Conservation (phyloP, 352 stramenopile genomes). For the Thraustotheca clavata region DNA sequence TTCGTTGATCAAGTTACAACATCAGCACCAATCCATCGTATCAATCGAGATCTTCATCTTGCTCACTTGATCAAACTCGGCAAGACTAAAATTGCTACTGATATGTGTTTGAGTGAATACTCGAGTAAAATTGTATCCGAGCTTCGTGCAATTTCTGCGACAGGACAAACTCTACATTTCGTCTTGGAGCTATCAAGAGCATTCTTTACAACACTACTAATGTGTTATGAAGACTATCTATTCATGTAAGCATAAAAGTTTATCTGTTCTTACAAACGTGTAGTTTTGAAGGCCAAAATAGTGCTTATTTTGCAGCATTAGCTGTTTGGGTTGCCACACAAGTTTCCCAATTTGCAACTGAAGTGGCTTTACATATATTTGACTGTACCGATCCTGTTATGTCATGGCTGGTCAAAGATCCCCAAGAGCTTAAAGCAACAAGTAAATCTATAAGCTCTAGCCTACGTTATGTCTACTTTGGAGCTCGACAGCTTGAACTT, state of each 20-base stretch:
- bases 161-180: constrained; percentile 67
- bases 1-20: constrained; percentile 34
- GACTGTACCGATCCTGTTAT: constrained; percentile 8
- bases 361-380: constrained; percentile 72
- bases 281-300: constrained; percentile 67
- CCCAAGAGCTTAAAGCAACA: constrained; percentile 69
- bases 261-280: constrained; percentile 4
- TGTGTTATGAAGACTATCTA: constrained; percentile 76
- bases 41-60: constrained; percentile 44
- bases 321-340: constrained; percentile 77
- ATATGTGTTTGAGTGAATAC: constrained; percentile 82
- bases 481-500: constrained; percentile 64
- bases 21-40: constrained; percentile 33
- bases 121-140: constrained; percentile 66
- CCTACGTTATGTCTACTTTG: constrained; percentile 74
- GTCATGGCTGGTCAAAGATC: constrained; percentile 35
- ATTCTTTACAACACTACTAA: constrained; percentile 78
- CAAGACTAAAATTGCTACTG: constrained; percentile 49
- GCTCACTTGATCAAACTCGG: constrained; percentile 64
- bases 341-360: constrained; percentile 60
- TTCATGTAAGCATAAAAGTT: constrained; percentile 34
- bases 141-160: constrained; percentile 59
- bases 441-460: constrained; percentile 66
- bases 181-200: constrained; percentile 75
- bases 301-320: constrained; percentile 63